phyloP scores from a whole-genome alignment of 2,329 filamentous ascomycete genomes.

The Fusarium sp. region DNA sequence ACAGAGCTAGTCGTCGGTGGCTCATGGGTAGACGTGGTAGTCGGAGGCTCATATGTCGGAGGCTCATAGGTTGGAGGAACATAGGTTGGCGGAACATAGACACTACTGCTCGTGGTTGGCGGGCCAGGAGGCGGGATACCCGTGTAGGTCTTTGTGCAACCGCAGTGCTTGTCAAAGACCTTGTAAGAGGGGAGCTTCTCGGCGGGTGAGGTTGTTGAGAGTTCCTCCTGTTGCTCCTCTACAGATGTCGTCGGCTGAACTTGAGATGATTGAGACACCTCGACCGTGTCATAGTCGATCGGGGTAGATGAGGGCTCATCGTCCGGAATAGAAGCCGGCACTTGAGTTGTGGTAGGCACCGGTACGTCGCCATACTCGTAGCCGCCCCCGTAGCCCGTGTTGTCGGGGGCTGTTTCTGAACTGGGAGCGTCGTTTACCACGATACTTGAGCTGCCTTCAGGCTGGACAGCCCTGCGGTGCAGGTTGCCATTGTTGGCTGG shows the following conservation, averaged over 20 bases:
- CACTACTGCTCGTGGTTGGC: neutral
- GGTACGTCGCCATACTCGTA: neutral
- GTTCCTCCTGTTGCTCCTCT: neutral
- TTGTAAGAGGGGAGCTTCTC: slow-evolving; percentile 1
- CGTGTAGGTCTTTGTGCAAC: slow-evolving; percentile 7
- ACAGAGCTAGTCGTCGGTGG: neutral
- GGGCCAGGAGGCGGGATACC: neutral
- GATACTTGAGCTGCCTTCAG: neutral
- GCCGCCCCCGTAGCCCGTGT: slow-evolving; percentile 8
- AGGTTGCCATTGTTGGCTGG: slow-evolving; percentile 21
- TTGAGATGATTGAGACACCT: slow-evolving; percentile 1
- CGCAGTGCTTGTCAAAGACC: slow-evolving; percentile 16
- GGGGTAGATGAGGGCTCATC: neutral
- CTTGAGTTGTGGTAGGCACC: slow-evolving; percentile 8
- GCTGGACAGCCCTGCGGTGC: slow-evolving; percentile 18
- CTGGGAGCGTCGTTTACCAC: neutral
- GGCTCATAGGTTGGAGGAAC: neutral
- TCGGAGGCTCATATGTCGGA: no score
- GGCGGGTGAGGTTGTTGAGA: neutral
- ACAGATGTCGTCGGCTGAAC: neutral
- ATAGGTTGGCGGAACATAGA: neutral
- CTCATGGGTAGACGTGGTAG: neutral
- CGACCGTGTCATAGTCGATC: neutral
- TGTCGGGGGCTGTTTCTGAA: neutral
- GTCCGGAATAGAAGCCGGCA: neutral